Percentiles rank a stretch among this genome's conserved stretches.
Evolutionary conservation across 2,329 filamentous ascomycete genomes (phyloP).

Genomic region (Corinectria fuckeliana): DNA sequence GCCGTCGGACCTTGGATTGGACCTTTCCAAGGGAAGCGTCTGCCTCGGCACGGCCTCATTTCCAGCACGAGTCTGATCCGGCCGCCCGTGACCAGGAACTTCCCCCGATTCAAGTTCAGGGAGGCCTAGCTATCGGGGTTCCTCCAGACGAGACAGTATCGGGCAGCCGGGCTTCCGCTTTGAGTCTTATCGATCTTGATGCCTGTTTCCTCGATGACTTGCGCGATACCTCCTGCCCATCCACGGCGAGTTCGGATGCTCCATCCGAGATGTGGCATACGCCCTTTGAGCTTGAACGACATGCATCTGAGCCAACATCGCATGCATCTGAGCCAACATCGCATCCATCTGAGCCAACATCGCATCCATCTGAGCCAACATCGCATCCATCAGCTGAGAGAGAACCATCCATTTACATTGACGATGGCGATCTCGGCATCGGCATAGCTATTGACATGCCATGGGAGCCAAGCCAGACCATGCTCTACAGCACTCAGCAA

Average conservation of each 20-base stretch:
- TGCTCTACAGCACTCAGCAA: background rate
- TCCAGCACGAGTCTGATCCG: background rate
- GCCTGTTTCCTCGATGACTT: slow-evolving; percentile 60
- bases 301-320: slow-evolving; percentile 50
- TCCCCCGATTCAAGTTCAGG: background rate
- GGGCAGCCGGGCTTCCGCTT: slow-evolving; percentile 51
- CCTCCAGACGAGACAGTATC: slow-evolving; percentile 43
- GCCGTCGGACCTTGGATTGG: background rate
- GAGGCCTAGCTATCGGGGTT: slow-evolving; percentile 20
- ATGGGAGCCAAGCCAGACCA: background rate
- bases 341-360: slow-evolving; percentile 69
- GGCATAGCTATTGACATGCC: background rate
- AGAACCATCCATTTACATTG: background rate
- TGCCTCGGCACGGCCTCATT: background rate
- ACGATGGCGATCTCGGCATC: background rate
- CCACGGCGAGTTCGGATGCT: slow-evolving; percentile 67
- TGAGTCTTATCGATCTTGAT: slow-evolving; percentile 62
- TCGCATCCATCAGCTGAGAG: background rate
- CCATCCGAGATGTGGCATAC: slow-evolving; percentile 61
- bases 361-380: slow-evolving; percentile 56
- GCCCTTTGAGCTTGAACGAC: slow-evolving; percentile 69
- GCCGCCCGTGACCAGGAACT: background rate
- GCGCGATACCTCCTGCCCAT: slow-evolving; percentile 59
- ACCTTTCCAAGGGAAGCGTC: background rate
- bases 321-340: too few species aligned